Evolutionary conservation across 2,329 filamentous ascomycete species (phyloP).

Genomic region (Colletotrichum sp.): DNA sequence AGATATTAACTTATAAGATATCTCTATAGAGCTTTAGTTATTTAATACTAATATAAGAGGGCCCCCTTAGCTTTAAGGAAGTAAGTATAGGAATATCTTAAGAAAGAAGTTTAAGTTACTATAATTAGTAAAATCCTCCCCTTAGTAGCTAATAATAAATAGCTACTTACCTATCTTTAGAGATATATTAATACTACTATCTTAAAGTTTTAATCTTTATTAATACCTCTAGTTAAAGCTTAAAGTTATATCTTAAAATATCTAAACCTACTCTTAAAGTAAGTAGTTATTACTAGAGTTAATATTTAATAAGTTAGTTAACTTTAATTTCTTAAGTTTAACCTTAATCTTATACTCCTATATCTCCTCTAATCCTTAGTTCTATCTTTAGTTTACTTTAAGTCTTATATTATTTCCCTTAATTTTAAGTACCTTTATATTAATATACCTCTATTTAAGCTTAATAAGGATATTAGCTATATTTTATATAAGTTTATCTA

Average conservation of each 20-base stretch:
- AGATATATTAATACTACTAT: neutral
- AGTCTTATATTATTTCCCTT: neutral
- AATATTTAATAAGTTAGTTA: neutral
- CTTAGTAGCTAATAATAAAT: neutral
- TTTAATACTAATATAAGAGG: too few species aligned
- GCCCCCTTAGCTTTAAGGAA: neutral
- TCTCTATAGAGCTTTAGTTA: neutral
- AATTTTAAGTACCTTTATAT: neutral
- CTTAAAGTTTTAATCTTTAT: neutral
- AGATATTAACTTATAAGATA: neutral
- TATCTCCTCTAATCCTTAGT: neutral
- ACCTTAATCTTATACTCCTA: neutral
- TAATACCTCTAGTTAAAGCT: neutral
- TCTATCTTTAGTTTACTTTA: neutral
- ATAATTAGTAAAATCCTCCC: neutral
- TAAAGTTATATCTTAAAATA: neutral
- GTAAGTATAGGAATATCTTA: neutral
- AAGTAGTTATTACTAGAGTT: neutral
- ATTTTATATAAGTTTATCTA: neutral
- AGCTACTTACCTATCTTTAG: neutral
- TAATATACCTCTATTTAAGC: neutral
- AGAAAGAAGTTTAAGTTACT: neutral
- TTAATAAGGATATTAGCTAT: neutral
- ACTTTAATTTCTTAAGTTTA: neutral
- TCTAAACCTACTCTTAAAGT: neutral